Evolutionary conservation across 371 early-diverging fungal genomes (phyloP).

Genomic region (Circinella minor): DNA sequence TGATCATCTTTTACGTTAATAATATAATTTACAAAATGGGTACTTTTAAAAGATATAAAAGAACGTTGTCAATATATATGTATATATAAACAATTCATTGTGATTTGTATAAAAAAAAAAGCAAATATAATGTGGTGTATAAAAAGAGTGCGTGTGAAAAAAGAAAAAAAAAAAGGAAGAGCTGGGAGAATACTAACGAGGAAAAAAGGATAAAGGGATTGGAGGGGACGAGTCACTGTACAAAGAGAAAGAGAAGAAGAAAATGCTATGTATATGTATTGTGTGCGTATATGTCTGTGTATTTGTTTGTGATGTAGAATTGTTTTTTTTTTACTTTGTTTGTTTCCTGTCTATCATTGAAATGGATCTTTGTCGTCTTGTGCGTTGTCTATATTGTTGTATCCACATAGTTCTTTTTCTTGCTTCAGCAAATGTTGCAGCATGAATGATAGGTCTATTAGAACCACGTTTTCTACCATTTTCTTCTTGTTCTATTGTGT

Average conservation of each 20-base stretch:
- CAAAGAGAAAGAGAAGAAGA: neutral
- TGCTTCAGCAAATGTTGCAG: slow-evolving; percentile 8
- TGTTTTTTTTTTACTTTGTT: neutral
- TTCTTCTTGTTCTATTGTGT: neutral
- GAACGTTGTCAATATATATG: too few species aligned
- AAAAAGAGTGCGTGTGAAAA: too few species aligned
- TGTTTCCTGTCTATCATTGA: slow-evolving; percentile 16
- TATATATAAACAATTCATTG: too few species aligned
- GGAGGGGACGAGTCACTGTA: neutral
- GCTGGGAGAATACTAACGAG: neutral
- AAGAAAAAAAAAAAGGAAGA: neutral
- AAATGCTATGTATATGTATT: neutral
- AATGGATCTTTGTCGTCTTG: slow-evolving; percentile 16
- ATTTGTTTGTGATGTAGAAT: too few species aligned
- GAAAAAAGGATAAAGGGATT: neutral
- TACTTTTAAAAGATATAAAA: too few species aligned
- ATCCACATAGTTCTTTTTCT: slow-evolving; percentile 11
- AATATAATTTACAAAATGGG: too few species aligned
- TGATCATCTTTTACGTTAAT: neutral
- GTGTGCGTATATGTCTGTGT: neutral
- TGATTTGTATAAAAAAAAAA: neutral
- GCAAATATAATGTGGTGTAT: neutral
- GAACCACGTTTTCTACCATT: slow-evolving; percentile 17
- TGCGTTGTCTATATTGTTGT: slow-evolving; percentile 16
- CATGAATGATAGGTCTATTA: slow-evolving; percentile 7